A percentile compares a stretch with the other conserved stretches of the same genome.
Evolutionary conservation across 2,329 filamentous ascomycete species (phyloP).

Genomic region (Alternaria burnsii): DNA sequence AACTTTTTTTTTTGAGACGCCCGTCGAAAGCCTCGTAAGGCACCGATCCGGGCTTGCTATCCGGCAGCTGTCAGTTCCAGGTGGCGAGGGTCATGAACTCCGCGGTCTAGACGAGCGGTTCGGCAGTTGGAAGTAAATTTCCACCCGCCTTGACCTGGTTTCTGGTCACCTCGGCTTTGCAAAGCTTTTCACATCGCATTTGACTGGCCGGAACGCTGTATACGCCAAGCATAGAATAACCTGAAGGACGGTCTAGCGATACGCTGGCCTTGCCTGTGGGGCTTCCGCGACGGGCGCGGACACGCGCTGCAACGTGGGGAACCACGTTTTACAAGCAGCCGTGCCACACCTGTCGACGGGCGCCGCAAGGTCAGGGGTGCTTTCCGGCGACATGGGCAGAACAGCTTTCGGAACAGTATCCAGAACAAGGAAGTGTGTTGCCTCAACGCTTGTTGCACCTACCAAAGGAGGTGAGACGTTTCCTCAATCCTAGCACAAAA

Average conservation of each 20-base stretch:
- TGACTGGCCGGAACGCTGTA: conserved; percentile 12
- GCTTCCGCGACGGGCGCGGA: conserved; percentile 36
- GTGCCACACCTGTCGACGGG: conserved; percentile 34
- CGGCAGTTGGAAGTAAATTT: conserved; percentile 32
- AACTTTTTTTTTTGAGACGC: conserved; percentile 27
- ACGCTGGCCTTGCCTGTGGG: conserved; percentile 34
- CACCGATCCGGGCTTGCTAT: conserved; percentile 25
- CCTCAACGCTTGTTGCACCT: conserved; percentile 13
- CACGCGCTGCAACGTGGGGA: conserved; percentile 46
- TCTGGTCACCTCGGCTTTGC: conserved; percentile 24
- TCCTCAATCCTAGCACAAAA: not conserved
- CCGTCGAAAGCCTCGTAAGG: conserved; percentile 27
- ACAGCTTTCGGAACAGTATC: conserved; percentile 12
- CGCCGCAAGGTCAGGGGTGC: conserved; percentile 25
- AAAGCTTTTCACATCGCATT: conserved; percentile 12
- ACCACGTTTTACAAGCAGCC: conserved; percentile 34
- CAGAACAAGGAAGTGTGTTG: conserved; percentile 12
- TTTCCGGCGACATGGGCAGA: conserved; percentile 18
- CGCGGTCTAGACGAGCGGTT: conserved; percentile 33
- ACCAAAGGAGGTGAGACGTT: not conserved
- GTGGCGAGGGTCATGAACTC: conserved; percentile 12
- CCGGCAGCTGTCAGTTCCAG: conserved; percentile 25
- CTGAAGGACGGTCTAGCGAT: conserved; percentile 33
- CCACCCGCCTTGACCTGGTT: conserved; percentile 23
- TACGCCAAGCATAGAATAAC: conserved; percentile 24